Evolutionary conservation across 2,329 filamentous ascomycete species (phyloP), one percentile per base, ranked within the genome.

Genomic region (Hypoxylon sp.): DNA sequence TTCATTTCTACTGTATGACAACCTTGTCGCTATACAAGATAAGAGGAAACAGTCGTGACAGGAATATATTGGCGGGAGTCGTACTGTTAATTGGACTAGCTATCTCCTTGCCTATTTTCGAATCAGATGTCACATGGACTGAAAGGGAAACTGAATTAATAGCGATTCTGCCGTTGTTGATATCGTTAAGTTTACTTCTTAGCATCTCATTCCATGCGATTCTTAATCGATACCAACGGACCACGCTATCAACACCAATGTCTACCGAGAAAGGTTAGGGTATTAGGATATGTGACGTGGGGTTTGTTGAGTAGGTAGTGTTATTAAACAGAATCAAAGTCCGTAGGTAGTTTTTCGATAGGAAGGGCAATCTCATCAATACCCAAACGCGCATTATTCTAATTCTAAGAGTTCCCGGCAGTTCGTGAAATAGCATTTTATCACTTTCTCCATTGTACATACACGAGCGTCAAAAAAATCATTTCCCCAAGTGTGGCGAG

Each of bases 21-120:
- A 42, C 37, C n/a, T n/a, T 42, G 37, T 42, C 37, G 37, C 37
- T 42, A 42, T 42, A 42, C 14, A 17, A 42, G n/a, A 42, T 42
- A 42, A 42, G 37, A 9, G 37, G 37, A 5, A 17, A 42, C 5
- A 42, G 37, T 17, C 37, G n/a, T 17, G 14, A 13, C 13, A 42
- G 6, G 9, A 42, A 42, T 5, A 9, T 9, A 3, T 8, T n/a
- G n/a, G 17, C 37, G 14, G 37, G n/a, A 2, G 6, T 42, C n/a
- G n/a, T 42, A 3, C 8, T 42, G 37, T 9, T 42, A 9, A 6
- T 42, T 17, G 37, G 37, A 17, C 6, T 42, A 6, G 37, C n/a
- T 42, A 3, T 42, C 37, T 42, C 6, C n/a, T 42, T n/a, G n/a
- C 8, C 8, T 42, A 19, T 17, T 13, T 8, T 42, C 1, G n/a